Percentiles rank a stretch among this genome's conserved stretches.
Evolutionary conservation across 441 rosid genomes (phyloP).

Genomic region (Gossypium schwendimanii): DNA sequence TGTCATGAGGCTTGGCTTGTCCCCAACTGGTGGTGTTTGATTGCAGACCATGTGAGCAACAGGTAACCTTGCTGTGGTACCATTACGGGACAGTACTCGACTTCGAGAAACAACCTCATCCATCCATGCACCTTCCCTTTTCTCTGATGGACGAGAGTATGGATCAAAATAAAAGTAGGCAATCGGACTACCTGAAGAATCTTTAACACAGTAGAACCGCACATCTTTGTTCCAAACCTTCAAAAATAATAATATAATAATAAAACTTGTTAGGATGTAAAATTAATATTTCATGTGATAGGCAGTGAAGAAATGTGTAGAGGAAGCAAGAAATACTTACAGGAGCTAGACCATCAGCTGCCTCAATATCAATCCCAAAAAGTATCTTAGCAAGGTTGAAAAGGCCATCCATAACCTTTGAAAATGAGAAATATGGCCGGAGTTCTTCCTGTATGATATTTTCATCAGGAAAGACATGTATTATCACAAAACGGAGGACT

Average conservation of each 20-base stretch:
- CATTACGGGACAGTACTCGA: constrained; percentile 62
- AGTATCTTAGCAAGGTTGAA: constrained; percentile 65
- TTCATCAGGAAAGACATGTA: constrained; percentile 2
- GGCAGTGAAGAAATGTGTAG: constrained; percentile 10
- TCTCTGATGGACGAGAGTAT: constrained; percentile 86
- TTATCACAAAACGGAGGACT: not conserved
- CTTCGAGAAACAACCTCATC: constrained; percentile 77
- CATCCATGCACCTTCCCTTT: constrained; percentile 92
- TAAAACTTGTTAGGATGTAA: not conserved
- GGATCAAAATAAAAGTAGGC: constrained; percentile 96
- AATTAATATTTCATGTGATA: constrained; percentile 4
- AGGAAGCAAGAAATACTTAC: constrained; percentile 30
- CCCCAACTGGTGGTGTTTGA: constrained; percentile 90
- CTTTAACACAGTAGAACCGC: constrained; percentile 68
- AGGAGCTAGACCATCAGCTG: constrained; percentile 84
- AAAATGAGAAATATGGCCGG: constrained; percentile 85
- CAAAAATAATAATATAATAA: constrained; percentile 13
- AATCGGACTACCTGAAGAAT: constrained; percentile 60
- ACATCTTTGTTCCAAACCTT: constrained; percentile 90
- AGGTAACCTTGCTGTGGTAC: constrained; percentile 61
- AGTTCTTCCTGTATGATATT: constrained; percentile 61
- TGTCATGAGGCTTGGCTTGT: constrained; percentile 94
- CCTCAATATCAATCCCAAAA: constrained; percentile 63
- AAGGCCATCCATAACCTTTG: constrained; percentile 89
- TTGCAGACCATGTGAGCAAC: constrained; percentile 98